These are phyloP conservation scores for Pythium angustatum DNA, from an alignment of 352 stramenopile genomes.

Conservation along the genomic window DNA sequence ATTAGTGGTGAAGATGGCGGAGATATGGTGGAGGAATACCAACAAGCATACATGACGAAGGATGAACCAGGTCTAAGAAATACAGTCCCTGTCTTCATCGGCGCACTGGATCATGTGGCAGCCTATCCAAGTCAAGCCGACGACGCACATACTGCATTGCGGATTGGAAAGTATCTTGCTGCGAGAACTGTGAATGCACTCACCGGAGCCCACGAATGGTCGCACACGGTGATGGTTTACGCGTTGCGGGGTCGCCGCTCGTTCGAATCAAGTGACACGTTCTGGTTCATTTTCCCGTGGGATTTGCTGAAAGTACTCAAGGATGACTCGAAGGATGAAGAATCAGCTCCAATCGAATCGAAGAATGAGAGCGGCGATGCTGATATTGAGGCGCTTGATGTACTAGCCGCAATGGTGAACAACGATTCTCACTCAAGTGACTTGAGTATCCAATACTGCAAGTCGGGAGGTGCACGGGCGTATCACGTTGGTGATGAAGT, in stretches of 20 bases:
- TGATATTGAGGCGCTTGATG: background rate
- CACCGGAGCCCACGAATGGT: slow-evolving; percentile 17
- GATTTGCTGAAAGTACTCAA: background rate
- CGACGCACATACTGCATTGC: slow-evolving; percentile 1
- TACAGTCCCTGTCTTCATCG: background rate
- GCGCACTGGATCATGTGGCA: slow-evolving; percentile 2
- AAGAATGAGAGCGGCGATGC: too few species aligned
- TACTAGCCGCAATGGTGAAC: background rate
- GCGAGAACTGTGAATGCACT: slow-evolving; percentile 11
- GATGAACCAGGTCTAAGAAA: background rate
- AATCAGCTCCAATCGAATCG: too few species aligned
- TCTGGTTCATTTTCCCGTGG: slow-evolving; percentile 13
- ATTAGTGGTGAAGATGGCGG: slow-evolving; percentile 16
- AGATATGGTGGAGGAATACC: slow-evolving; percentile 8
- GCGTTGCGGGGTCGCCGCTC: background rate
- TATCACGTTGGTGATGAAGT: background rate
- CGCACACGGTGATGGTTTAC: slow-evolving; percentile 6
- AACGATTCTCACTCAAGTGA: background rate
- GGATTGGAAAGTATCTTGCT: slow-evolving; percentile 11
- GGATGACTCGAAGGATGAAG: background rate
- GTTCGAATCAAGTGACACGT: slow-evolving; percentile 9
- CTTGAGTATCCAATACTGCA: too few species aligned
- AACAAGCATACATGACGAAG: slow-evolving; percentile 11
- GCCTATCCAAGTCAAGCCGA: slow-evolving; percentile 10
- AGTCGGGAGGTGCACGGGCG: background rate